Conservation (phyloP, 495 filamentous ascomycete genomes). For the Aspergillus olivimuriae region DNA sequence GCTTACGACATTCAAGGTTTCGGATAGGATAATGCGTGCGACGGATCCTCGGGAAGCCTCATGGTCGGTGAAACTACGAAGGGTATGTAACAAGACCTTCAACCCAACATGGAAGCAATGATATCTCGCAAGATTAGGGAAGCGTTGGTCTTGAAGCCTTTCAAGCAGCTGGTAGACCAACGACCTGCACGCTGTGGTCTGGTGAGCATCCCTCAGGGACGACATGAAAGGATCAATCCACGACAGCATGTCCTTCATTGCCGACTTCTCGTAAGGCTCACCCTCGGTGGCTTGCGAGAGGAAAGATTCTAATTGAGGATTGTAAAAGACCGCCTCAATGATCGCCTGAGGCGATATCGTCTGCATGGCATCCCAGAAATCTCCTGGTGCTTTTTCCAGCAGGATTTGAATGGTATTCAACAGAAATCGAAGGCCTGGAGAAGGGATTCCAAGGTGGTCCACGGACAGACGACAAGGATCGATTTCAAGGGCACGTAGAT, state of each 20-base stretch:
- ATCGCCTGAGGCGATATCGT: slow-evolving; percentile 67
- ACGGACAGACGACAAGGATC: slow-evolving; percentile 71
- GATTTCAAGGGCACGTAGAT: slow-evolving; percentile 69
- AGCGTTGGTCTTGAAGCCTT: slow-evolving; percentile 49
- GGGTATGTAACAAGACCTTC: slow-evolving; percentile 41
- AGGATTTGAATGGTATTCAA: slow-evolving; percentile 60
- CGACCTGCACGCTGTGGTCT: slow-evolving; percentile 64
- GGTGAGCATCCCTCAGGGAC: slow-evolving; percentile 65
- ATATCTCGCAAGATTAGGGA: slow-evolving; percentile 36
- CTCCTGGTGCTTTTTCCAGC: slow-evolving; percentile 63
- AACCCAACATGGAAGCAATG: slow-evolving; percentile 49
- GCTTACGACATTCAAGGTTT: slow-evolving; percentile 45
- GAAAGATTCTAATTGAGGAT: slow-evolving; percentile 56
- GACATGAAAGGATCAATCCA: slow-evolving; percentile 70
- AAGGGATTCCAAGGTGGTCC: slow-evolving; percentile 62
- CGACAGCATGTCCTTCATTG: slow-evolving; percentile 53
- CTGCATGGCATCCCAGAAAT: slow-evolving; percentile 84
- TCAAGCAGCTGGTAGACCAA: slow-evolving; percentile 64
- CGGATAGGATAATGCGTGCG: slow-evolving; percentile 46
- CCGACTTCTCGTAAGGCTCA: slow-evolving; percentile 48
- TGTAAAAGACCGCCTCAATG: slow-evolving; percentile 70
- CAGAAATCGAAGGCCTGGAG: slow-evolving; percentile 52
- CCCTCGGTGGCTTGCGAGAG: slow-evolving; percentile 50
- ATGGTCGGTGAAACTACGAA: slow-evolving; percentile 46
- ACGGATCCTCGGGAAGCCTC: slow-evolving; percentile 43